phyloP scores from a whole-genome alignment of 306 rosid genomes.

The Purshia tridentata region DNA sequence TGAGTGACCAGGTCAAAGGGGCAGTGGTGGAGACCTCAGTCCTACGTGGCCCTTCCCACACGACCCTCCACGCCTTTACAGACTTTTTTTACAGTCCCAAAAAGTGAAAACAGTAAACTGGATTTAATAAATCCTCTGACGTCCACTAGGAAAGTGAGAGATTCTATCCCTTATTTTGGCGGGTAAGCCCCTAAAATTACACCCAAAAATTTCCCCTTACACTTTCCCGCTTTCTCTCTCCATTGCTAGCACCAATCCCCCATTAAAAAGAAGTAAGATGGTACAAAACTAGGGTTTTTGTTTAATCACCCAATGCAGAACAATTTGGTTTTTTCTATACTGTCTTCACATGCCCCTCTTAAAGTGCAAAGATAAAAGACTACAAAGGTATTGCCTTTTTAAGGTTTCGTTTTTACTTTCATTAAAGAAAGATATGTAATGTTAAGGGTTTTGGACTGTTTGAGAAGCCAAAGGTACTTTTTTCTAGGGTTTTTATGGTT shows the following conservation, averaged over 20 bases:
- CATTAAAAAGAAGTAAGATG: conserved; percentile 25
- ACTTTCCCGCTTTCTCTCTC: conserved; percentile 49
- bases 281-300: conserved; percentile 13
- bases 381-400: conserved; percentile 33
- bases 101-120: conserved; percentile 36
- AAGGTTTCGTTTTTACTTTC: conserved; percentile 29
- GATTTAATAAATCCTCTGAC: conserved; percentile 64
- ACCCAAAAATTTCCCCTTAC: conserved; percentile 22
- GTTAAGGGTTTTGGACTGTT: conserved; percentile 24
- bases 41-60: conserved; percentile 38
- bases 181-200: conserved; percentile 45
- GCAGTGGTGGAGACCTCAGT: conserved; percentile 34
- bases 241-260: conserved; percentile 23
- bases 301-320: conserved; percentile 13
- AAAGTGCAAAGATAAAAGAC: conserved; percentile 27
- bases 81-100: background rate
- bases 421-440: conserved; percentile 47
- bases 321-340: conserved; percentile 25
- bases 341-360: conserved; percentile 43
- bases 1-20: conserved; percentile 57
- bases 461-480: conserved; percentile 10
- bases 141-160: conserved; percentile 68
- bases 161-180: conserved; percentile 52
- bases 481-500: conserved; percentile 29
- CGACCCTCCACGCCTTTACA: conserved; percentile 22